Evolutionary conservation across 225 moss, liverwort and hornwort genomes (phyloP).

Genomic region (Polytrichum formosum): DNA sequence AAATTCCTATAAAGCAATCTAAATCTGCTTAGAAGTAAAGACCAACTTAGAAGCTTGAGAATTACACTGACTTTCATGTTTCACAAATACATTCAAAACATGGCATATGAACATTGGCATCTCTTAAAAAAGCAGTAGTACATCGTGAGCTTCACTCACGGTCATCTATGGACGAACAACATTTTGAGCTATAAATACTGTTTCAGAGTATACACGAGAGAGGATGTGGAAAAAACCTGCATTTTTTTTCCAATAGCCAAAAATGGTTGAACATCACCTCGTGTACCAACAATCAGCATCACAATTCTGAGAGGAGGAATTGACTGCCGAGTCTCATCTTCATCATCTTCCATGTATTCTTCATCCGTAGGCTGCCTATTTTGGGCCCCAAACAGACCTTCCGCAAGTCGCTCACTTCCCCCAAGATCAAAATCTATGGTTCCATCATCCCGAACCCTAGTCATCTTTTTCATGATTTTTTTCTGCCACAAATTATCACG

Average conservation of each 20-base stretch:
- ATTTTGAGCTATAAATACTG: too few species aligned
- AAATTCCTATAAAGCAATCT: slow-evolving; percentile 59
- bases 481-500: slow-evolving; percentile 44
- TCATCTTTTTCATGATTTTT: slow-evolving; percentile 73
- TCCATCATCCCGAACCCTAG: slow-evolving; percentile 71
- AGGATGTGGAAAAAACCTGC: slow-evolving; percentile 47
- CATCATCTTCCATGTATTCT: slow-evolving; percentile 23
- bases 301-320: slow-evolving; percentile 86
- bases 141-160: too few species aligned
- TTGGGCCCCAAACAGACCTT: slow-evolving; percentile 57
- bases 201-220: too few species aligned
- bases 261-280: slow-evolving; percentile 98
- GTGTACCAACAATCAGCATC: slow-evolving; percentile 96
- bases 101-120: too few species aligned
- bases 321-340: slow-evolving; percentile 41
- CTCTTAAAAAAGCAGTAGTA: too few species aligned
- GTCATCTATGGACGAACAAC: too few species aligned
- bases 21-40: neutral
- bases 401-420: slow-evolving; percentile 49
- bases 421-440: slow-evolving; percentile 76
- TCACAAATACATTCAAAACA: too few species aligned
- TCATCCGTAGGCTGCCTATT: neutral
- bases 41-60: neutral
- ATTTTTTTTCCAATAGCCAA: slow-evolving; percentile 89
- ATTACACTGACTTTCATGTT: too few species aligned